phyloP scores from a whole-genome alignment of 208 protist genomes.

The Crithidia mellificae region DNA sequence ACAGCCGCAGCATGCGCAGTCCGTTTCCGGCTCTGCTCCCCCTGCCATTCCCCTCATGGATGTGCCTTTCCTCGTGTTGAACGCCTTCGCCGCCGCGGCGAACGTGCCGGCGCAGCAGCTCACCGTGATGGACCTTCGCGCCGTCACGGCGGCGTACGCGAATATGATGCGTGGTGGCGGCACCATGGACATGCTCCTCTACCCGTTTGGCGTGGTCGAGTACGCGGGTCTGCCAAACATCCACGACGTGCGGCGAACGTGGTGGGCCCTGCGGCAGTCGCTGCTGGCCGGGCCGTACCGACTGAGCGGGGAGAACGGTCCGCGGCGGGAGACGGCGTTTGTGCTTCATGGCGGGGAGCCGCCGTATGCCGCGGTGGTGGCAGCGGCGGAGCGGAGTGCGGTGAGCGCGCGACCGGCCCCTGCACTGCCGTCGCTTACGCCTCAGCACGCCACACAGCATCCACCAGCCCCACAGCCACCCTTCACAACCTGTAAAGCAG shows the following conservation, averaged over 20 bases:
- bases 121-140: slow-evolving; percentile 49
- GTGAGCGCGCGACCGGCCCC: slow-evolving; percentile 1
- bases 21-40: too few relatives aligned
- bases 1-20: neutral
- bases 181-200: slow-evolving; percentile 32
- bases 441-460: slow-evolving; percentile 1
- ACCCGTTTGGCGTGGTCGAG: slow-evolving; percentile 35
- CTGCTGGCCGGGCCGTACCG: slow-evolving; percentile 32
- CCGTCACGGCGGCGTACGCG: slow-evolving; percentile 26
- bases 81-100: slow-evolving; percentile 28
- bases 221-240: slow-evolving; percentile 53
- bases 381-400: slow-evolving; percentile 14
- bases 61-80: slow-evolving; percentile 16
- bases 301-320: slow-evolving; percentile 6
- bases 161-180: slow-evolving; percentile 49
- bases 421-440: neutral
- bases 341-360: slow-evolving; percentile 22
- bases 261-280: slow-evolving; percentile 29
- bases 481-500: too few relatives aligned
- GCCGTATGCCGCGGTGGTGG: slow-evolving; percentile 34
- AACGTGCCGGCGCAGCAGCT: slow-evolving; percentile 25
- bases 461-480: too few relatives aligned
- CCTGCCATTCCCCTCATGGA: slow-evolving; percentile 13
- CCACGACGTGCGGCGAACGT: slow-evolving; percentile 39
- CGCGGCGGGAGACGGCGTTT: slow-evolving; percentile 12